These are phyloP conservation scores for Talaromyces liani DNA, from an alignment of 495 filamentous ascomycete species.

Conservation along the genomic window DNA sequence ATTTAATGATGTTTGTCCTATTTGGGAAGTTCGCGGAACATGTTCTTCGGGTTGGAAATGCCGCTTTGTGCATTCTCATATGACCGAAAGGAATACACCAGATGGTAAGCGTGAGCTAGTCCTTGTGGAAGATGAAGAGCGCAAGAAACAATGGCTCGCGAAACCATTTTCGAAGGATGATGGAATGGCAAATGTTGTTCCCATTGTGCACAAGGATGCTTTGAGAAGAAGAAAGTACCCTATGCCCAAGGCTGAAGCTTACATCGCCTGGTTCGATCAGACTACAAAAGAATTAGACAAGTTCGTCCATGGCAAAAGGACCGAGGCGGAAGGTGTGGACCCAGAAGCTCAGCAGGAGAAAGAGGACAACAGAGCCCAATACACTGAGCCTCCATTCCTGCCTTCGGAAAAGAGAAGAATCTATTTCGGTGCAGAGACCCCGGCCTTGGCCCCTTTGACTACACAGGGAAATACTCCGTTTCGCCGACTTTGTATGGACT, in stretches of 20 bases:
- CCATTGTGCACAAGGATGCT: slow-evolving; percentile 55
- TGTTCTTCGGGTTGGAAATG: slow-evolving; percentile 89
- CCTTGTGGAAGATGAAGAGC: slow-evolving; percentile 50
- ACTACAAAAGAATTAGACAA: slow-evolving; percentile 50
- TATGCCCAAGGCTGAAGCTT: slow-evolving; percentile 65
- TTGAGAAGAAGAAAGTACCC: slow-evolving; percentile 59
- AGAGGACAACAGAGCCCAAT: slow-evolving; percentile 70
- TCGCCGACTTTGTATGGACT: slow-evolving; percentile 79
- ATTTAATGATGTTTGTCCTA: slow-evolving; percentile 68
- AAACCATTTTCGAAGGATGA: slow-evolving; percentile 37
- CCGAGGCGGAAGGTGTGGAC: slow-evolving; percentile 24
- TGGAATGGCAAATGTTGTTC: slow-evolving; percentile 68
- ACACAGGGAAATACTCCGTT: slow-evolving; percentile 98
- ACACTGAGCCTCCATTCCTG: slow-evolving; percentile 73
- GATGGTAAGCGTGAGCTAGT: slow-evolving; percentile 79
- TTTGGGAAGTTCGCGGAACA: slow-evolving; percentile 65
- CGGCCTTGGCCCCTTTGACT: slow-evolving; percentile 78
- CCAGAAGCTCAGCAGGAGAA: slow-evolving; percentile 18
- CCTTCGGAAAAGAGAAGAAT: slow-evolving; percentile 88
- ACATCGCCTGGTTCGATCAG: slow-evolving; percentile 65
- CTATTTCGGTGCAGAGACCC: slow-evolving; percentile 91
- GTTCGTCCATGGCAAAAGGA: slow-evolving; percentile 22
- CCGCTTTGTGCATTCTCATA: slow-evolving; percentile 77
- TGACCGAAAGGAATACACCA: slow-evolving; percentile 59
- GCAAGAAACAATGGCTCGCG: slow-evolving; percentile 31